These are phyloP conservation scores for Anaeromyces robustus DNA, from an alignment of 192 early-diverging fungal species.

Conservation along the genomic window DNA sequence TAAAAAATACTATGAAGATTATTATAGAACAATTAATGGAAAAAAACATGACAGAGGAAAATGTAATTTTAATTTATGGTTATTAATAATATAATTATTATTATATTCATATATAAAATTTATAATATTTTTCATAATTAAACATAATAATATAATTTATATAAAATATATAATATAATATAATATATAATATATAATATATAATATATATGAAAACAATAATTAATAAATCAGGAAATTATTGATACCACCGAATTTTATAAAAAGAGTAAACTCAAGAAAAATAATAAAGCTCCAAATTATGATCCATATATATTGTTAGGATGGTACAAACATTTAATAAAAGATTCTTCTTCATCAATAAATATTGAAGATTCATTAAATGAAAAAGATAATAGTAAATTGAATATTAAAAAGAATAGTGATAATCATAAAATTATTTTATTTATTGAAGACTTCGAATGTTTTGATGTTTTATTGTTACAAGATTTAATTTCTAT, in stretches of 20 bases:
- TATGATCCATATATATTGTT: constrained; percentile 53
- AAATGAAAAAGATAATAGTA: not conserved
- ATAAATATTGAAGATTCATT: not conserved
- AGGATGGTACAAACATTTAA: constrained; percentile 42
- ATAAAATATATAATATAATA: constrained; percentile 1
- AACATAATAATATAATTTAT: too few relatives aligned
- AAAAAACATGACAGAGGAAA: constrained; percentile 6
- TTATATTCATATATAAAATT: too few relatives aligned
- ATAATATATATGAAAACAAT: too few relatives aligned
- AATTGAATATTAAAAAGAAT: not conserved
- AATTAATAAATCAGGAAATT: constrained; percentile 12
- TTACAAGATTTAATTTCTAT: constrained; percentile 62
- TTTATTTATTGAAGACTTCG: constrained; percentile 74
- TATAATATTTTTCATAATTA: too few relatives aligned
- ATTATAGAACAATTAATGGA: constrained; percentile 57
- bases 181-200: constrained; percentile 8
- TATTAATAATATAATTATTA: too few relatives aligned
- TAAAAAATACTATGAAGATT: constrained; percentile 37
- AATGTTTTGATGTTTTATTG: constrained; percentile 54
- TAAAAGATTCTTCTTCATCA: not conserved
- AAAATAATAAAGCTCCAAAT: constrained; percentile 12
- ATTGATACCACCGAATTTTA: constrained; percentile 6
- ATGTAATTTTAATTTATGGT: not conserved
- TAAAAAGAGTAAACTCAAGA: constrained; percentile 4
- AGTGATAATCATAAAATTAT: constrained; percentile 28